Base-by-base conservation (phyloP, 805 yeast genomes). In the Wickerhamomyces kurtzmanii region DNA sequence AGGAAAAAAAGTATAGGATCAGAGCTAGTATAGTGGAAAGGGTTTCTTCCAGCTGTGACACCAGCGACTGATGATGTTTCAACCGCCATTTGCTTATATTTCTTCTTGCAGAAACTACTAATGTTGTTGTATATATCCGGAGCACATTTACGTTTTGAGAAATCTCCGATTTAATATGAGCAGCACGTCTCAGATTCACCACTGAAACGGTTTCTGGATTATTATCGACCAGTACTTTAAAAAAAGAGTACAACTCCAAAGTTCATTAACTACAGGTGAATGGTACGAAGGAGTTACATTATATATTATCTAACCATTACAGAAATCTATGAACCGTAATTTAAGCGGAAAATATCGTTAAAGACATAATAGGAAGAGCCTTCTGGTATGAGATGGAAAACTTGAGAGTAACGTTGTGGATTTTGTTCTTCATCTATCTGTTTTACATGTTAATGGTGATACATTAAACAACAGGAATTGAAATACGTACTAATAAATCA, bases 331-430 rank as follows among this genome's bases (percentile, higher is more conserved):
- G 69, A 76, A 31, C 64, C 71, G 62, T 81, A 85, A 68, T 85
- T 85, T 57, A 91, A 75, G 68, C 97, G 83, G 75, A 91, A 91
- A 42, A 91, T 84, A 54, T 91, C 98, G 62, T 91, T 91, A 64
- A 85, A 82, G 35, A 91, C 97, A 51, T 76, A 91, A 69, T 87
- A 91, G 18, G 93, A 80, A 51, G 70, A 73, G 29, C 80, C 84
- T 34, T 91, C 98, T 40, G 95, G 96, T 38, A 86, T 78, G 62
- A 91, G 74, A 55, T 91, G 97, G 76, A 91, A 91, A 26, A 85
- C 94, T 64, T 91, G 98, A 18, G 97, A 84, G 63, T 87, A 91
- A 62, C 95, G 78, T 61, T 89, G 96, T 32, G 96, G 75, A 58
- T 85, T 86, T 53, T 77, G 82, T 65, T 91, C 97, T 39, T 89